Conservation (phyloP, 768 basidiomycete genomes). For the Lactarius sanguifluus region DNA sequence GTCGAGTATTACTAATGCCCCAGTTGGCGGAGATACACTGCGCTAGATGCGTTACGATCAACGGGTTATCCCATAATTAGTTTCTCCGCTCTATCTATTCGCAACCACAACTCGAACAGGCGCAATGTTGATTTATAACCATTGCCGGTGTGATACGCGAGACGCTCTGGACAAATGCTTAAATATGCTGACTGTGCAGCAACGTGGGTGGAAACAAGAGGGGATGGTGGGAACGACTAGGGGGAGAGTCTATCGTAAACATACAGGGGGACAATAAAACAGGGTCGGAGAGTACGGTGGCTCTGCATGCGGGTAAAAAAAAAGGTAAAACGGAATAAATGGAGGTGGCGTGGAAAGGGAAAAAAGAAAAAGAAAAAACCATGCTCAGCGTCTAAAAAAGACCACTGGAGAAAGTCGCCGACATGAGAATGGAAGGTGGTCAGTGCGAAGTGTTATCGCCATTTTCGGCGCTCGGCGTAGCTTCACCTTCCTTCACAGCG, state of each 20-base stretch:
- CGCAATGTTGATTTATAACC: background rate
- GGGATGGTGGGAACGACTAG: constrained; percentile 2
- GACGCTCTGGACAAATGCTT: background rate
- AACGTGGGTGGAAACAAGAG: background rate
- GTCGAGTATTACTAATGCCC: constrained; percentile 11
- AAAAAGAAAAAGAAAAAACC: background rate
- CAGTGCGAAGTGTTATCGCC: constrained; percentile 26
- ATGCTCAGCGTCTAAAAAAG: constrained; percentile 9
- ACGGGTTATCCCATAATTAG: background rate
- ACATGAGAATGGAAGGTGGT: constrained; percentile 5
- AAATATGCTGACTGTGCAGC: constrained; percentile 8
- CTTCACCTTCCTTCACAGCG: constrained; percentile 28
- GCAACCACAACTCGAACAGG: background rate
- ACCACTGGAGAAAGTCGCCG: background rate
- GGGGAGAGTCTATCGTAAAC: constrained; percentile 16
- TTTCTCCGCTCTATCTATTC: background rate
- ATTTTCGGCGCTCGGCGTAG: constrained; percentile 19
- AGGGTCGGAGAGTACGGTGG: background rate
- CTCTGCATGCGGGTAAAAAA: constrained; percentile 6
- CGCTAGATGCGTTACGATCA: background rate
- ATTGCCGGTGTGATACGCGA: background rate
- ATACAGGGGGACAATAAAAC: constrained; percentile 17
- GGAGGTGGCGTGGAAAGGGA: constrained; percentile 12
- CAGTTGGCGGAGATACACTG: constrained; percentile 1
- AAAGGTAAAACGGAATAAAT: background rate